Evolutionary conservation across 495 filamentous ascomycete genomes (phyloP), one percentile per base, ranked within the genome.

Genomic region (Friedmanniomyces simplex): DNA sequence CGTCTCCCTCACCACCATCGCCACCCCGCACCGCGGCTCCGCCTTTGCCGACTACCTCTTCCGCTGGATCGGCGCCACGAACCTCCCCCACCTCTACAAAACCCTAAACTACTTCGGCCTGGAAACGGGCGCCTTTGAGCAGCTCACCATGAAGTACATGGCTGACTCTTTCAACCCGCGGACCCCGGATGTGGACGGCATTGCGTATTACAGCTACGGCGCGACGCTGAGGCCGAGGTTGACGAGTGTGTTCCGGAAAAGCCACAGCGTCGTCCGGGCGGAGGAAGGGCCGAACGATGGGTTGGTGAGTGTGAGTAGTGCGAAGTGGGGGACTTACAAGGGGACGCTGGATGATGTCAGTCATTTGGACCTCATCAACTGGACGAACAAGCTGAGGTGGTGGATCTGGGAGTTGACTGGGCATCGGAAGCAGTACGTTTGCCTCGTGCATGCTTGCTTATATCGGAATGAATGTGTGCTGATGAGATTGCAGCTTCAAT

Each of bases 331-430:
- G n/a, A 78, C 77, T 20, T 96, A 96, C 68, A 87, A 91, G 68
- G 93, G 93, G 3, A 96, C 93, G 2, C 69, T 98, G n/a, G 71
- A 90, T 5, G 82, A 80, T 11, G 89, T 95, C 28, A 94, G 83
- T 69, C 93, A 98, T 71, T 72, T 96, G 5, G 90, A 96, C 64
- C 73, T 95, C 52, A 98, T 96, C 69, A 96, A 96, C 71, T 98
- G 91, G 93, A 91, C 82, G 50, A 96, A 95, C 65, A 75, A 86
- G 51, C 58, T 95, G 32, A 79, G 83, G 58, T 95, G 82, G 81
- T 76, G 82, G 37, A 65, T 85, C 18, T 82, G 80, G 61, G 76
- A 83, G 60, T 71, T 85, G 63, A 81, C 81, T 56, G 87, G 89
- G 5, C 81, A 81, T 50, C 80, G 79, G 66, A 75, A 77, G 61